Percentiles rank a stretch among this genome's conserved stretches.
Conservation (phyloP, 2,329 filamentous ascomycete genomes). For the Periglandula ipomoeae region DNA sequence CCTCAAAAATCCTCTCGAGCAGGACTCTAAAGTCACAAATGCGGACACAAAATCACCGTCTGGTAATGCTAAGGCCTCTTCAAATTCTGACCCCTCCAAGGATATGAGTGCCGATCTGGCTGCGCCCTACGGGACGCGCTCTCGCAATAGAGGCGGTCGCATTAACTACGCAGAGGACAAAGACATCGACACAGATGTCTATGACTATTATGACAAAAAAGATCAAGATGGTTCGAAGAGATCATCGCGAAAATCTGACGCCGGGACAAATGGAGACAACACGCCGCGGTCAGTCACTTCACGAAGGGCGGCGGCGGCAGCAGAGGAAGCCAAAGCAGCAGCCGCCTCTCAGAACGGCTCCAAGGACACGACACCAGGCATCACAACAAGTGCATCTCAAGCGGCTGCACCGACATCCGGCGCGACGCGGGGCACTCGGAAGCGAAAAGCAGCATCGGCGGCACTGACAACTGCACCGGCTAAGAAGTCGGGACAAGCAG, state of each 20-base stretch:
- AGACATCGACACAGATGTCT: constrained; percentile 78
- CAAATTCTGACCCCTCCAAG: constrained; percentile 38
- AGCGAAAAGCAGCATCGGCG: constrained; percentile 64
- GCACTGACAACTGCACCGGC: constrained; percentile 11
- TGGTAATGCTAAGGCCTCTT: constrained; percentile 38
- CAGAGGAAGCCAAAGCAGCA: constrained; percentile 30
- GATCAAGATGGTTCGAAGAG: constrained; percentile 48
- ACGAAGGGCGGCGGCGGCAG: constrained; percentile 31
- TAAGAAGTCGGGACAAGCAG: constrained; percentile 13
- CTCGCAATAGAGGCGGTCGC: constrained; percentile 78
- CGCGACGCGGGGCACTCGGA: constrained; percentile 53
- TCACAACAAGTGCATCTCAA: constrained; percentile 15
- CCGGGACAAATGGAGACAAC: constrained; percentile 26
- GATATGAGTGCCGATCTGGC: constrained; percentile 43
- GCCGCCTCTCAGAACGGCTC: constrained; percentile 22
- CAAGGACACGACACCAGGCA: constrained; percentile 22
- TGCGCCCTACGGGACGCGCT: constrained; percentile 83
- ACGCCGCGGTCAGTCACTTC: constrained; percentile 25
- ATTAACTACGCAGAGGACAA: constrained; percentile 93
- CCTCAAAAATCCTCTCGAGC: constrained; percentile 1
- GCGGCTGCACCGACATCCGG: constrained; percentile 40
- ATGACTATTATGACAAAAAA: constrained; percentile 57
- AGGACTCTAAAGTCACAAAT: constrained; percentile 28
- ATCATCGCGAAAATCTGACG: constrained; percentile 36
- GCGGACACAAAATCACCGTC: constrained; percentile 23